phyloP scores from a whole-genome alignment of 1,139 yeast species.

The Yamadazyma blattariae region DNA sequence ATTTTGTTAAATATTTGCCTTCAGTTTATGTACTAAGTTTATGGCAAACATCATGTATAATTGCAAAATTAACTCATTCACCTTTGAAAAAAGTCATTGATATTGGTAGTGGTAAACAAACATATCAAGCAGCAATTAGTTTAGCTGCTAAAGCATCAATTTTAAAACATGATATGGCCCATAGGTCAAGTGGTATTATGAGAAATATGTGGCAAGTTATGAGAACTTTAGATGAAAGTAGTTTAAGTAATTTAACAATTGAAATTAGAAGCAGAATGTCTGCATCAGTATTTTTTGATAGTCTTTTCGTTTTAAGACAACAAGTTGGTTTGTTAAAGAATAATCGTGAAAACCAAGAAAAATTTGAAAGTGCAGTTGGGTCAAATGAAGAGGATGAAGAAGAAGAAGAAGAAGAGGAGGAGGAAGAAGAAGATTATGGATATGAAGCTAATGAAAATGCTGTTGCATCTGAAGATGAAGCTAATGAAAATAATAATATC shows the following conservation, averaged over 20 bases:
- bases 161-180: constrained; percentile 87
- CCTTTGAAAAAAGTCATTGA: constrained; percentile 66
- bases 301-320: constrained; percentile 77
- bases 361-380: constrained; percentile 15
- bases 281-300: constrained; percentile 89
- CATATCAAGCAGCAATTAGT: constrained; percentile 68
- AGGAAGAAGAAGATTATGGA: constrained; percentile 22
- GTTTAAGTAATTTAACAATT: constrained; percentile 39
- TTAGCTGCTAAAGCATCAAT: constrained; percentile 79
- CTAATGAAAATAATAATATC: constrained; percentile 7
- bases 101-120: constrained; percentile 65
- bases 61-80: constrained; percentile 77
- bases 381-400: constrained; percentile 19
- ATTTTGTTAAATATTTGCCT: constrained; percentile 75
- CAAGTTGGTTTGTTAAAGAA: constrained; percentile 80
- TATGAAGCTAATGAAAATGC: constrained; percentile 20
- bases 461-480: constrained; percentile 26
- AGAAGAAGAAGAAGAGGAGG: constrained; percentile 21
- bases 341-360: constrained; percentile 24
- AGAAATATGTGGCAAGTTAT: constrained; percentile 90
- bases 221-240: constrained; percentile 51
- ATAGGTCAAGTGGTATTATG: constrained; percentile 91
- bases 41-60: constrained; percentile 90
- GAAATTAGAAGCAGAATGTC: constrained; percentile 80
- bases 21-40: constrained; percentile 75